Percentiles rank a stretch among this genome's conserved stretches.
These are phyloP conservation scores for Hanseniaspora occidentalis DNA, from an alignment of 805 yeast genomes.

Conservation along the genomic window DNA sequence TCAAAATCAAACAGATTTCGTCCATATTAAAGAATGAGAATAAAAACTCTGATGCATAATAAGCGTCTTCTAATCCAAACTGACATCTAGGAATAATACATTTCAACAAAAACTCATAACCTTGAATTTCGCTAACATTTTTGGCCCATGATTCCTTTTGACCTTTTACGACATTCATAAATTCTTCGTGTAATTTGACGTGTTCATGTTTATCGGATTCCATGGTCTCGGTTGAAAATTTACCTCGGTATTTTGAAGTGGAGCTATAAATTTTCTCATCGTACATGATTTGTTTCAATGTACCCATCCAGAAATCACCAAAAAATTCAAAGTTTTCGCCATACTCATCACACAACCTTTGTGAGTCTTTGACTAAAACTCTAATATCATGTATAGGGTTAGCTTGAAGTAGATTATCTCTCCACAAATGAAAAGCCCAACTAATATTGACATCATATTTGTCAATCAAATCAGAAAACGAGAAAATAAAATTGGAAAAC, in stretches of 20 bases:
- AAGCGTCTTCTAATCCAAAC: slow-evolving; percentile 76
- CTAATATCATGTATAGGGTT: slow-evolving; percentile 10
- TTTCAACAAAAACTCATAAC: slow-evolving; percentile 35
- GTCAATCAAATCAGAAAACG: slow-evolving; percentile 29
- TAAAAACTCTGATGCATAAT: slow-evolving; percentile 51
- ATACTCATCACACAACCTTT: background rate
- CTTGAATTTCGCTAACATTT: slow-evolving; percentile 12
- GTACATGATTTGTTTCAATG: background rate
- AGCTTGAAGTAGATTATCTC: slow-evolving; percentile 29
- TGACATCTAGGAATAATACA: slow-evolving; percentile 68
- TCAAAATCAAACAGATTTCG: slow-evolving; percentile 29
- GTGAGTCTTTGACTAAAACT: background rate
- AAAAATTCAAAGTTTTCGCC: background rate
- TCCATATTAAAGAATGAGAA: slow-evolving; percentile 34
- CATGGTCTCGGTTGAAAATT: background rate
- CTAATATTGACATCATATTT: slow-evolving; percentile 36
- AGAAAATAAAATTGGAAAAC: slow-evolving; percentile 26
- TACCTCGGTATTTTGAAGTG: background rate
- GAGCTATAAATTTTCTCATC: background rate
- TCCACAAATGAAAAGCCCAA: slow-evolving; percentile 76
- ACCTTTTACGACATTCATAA: background rate
- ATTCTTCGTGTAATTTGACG: background rate
- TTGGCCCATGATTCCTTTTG: slow-evolving; percentile 18
- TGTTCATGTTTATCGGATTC: background rate
- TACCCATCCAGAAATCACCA: background rate